These are phyloP conservation scores for Tetrapisispora fleetii DNA, from an alignment of 805 yeast genomes.

Conservation along the genomic window DNA sequence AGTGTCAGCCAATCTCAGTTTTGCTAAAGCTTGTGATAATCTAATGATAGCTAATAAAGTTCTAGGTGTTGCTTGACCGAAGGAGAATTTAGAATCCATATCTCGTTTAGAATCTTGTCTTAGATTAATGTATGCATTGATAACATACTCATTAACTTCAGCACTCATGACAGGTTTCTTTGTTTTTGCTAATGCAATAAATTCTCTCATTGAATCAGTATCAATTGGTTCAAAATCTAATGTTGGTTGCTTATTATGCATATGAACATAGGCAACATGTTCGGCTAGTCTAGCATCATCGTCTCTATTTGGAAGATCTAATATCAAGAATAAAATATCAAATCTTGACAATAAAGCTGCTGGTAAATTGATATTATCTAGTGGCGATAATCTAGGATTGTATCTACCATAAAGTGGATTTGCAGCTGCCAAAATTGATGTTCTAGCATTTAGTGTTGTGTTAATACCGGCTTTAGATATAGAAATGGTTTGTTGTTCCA, in stretches of 20 bases:
- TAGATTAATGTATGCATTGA: conserved; percentile 77
- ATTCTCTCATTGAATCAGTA: conserved; percentile 74
- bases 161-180: conserved; percentile 77
- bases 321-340: conserved; percentile 75
- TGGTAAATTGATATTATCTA: conserved; percentile 91
- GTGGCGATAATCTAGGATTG: conserved; percentile 81
- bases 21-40: conserved; percentile 88
- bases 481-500: conserved; percentile 98
- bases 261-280: conserved; percentile 93
- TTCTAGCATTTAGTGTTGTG: conserved; percentile 89
- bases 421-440: conserved; percentile 97
- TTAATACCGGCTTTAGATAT: conserved; percentile 97
- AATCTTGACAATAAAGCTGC: conserved; percentile 94
- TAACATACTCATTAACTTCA: conserved; percentile 79
- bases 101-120: conserved; percentile 87
- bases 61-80: conserved; percentile 92
- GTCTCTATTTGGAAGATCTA: conserved; percentile 76
- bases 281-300: conserved; percentile 78
- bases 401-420: conserved; percentile 94
- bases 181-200: conserved; percentile 73
- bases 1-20: conserved; percentile 66
- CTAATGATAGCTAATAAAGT: conserved; percentile 85
- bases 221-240: conserved; percentile 67
- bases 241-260: conserved; percentile 81
- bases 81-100: conserved; percentile 59